These are phyloP conservation scores for Fragosphaeria purpurea DNA, from an alignment of 2,329 filamentous ascomycete species.

Conservation along the genomic window DNA sequence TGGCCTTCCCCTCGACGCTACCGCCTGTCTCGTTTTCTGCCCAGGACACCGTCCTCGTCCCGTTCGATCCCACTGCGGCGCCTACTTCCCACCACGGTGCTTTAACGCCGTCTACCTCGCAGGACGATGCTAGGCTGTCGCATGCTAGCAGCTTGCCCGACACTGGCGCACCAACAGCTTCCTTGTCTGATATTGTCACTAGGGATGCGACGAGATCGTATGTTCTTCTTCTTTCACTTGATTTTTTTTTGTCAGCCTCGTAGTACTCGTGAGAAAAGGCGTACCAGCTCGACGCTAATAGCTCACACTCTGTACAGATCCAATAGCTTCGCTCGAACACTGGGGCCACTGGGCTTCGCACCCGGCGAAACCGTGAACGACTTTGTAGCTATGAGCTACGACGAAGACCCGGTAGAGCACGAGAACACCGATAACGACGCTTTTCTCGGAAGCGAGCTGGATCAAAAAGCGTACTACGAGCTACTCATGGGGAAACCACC, in stretches of 20 bases:
- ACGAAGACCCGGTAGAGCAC: slow-evolving; percentile 20
- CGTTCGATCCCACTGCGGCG: slow-evolving; percentile 1
- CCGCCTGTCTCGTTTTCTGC: not conserved
- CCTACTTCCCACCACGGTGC: slow-evolving; percentile 5
- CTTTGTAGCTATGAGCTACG: slow-evolving; percentile 26
- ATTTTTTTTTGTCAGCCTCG: not conserved
- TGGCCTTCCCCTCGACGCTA: too few species aligned
- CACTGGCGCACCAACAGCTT: slow-evolving; percentile 5
- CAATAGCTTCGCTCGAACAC: slow-evolving; percentile 23
- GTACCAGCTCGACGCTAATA: not conserved
- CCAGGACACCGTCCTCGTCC: not conserved
- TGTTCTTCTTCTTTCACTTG: slow-evolving; percentile 3
- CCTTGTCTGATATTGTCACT: slow-evolving; percentile 25
- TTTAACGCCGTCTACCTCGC: slow-evolving; percentile 12
- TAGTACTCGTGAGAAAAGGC: not conserved
- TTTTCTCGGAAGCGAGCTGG: slow-evolving; percentile 22
- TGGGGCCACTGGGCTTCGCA: slow-evolving; percentile 27
- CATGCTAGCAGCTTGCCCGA: not conserved
- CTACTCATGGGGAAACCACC: slow-evolving; percentile 24
- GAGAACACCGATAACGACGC: slow-evolving; percentile 19
- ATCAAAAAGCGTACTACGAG: slow-evolving; percentile 28
- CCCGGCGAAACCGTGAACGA: slow-evolving; percentile 27
- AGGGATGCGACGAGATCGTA: slow-evolving; percentile 26
- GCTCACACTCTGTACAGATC: slow-evolving; percentile 16
- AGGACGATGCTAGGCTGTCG: slow-evolving; percentile 8